Evolutionary conservation across 495 filamentous ascomycete genomes (phyloP).

Genomic region (Oleoguttula mirabilis): DNA sequence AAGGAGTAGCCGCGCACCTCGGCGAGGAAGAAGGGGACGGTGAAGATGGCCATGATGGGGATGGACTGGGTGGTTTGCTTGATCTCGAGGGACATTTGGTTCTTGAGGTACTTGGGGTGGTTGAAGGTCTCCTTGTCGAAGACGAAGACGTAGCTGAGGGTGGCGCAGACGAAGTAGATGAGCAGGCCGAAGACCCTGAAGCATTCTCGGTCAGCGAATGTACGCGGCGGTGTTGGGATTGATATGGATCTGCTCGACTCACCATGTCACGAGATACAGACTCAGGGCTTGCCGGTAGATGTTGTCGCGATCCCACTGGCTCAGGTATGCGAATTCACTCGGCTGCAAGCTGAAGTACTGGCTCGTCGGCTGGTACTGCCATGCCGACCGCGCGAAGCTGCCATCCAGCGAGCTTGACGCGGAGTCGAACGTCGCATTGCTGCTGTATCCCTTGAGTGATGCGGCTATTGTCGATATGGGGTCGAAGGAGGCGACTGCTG

Average conservation of each 20-base stretch:
- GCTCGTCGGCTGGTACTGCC: slow-evolving; percentile 63
- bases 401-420: background rate
- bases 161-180: slow-evolving; percentile 73
- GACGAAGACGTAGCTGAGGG: slow-evolving; percentile 78
- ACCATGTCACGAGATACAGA: slow-evolving; percentile 80
- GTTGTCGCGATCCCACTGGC: slow-evolving; percentile 68
- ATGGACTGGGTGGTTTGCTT: slow-evolving; percentile 59
- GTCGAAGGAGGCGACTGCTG: slow-evolving; percentile 36
- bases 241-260: too few relatives aligned
- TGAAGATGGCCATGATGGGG: slow-evolving; percentile 75
- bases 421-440: slow-evolving; percentile 19
- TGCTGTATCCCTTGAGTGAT: slow-evolving; percentile 30
- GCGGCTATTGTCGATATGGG: slow-evolving; percentile 30
- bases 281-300: slow-evolving; percentile 63
- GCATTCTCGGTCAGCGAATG: too few relatives aligned
- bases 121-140: slow-evolving; percentile 84
- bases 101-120: slow-evolving; percentile 91
- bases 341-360: slow-evolving; percentile 58
- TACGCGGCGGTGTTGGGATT: too few relatives aligned
- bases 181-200: slow-evolving; percentile 76
- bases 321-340: slow-evolving; percentile 67
- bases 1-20: slow-evolving; percentile 80
- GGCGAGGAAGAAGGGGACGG: slow-evolving; percentile 65
- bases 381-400: slow-evolving; percentile 1
- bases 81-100: slow-evolving; percentile 84